These are phyloP conservation scores for Heimioporus sp. DNA, from an alignment of 768 basidiomycete genomes.

Conservation along the genomic window DNA sequence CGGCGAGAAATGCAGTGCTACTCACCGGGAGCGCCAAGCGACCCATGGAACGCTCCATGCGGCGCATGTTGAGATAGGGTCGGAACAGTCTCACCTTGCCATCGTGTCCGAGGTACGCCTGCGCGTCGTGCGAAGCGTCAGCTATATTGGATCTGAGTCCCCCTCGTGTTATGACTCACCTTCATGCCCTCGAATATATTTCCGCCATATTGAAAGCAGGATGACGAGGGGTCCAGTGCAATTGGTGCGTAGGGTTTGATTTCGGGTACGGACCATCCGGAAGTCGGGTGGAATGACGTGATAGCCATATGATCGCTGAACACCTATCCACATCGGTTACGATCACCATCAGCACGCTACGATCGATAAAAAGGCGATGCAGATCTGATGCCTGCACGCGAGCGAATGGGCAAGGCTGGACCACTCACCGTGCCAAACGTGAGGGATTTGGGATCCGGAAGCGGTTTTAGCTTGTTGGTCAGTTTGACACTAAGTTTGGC, in stretches of 20 bases:
- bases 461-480: slow-evolving; percentile 46
- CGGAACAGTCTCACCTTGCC: slow-evolving; percentile 78
- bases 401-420: neutral
- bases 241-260: slow-evolving; percentile 71
- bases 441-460: slow-evolving; percentile 48
- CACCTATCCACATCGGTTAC: slow-evolving; percentile 32
- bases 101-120: slow-evolving; percentile 72
- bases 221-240: slow-evolving; percentile 52
- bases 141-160: neutral
- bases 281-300: slow-evolving; percentile 55
- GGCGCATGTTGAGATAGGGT: slow-evolving; percentile 82
- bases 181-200: slow-evolving; percentile 69
- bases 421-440: slow-evolving; percentile 55
- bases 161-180: slow-evolving; percentile 29
- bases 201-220: slow-evolving; percentile 61
- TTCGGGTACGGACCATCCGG: slow-evolving; percentile 70
- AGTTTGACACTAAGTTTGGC: slow-evolving; percentile 51
- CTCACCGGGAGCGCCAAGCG: slow-evolving; percentile 73
- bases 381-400: too few relatives aligned
- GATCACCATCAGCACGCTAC: neutral
- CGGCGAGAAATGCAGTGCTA: neutral
- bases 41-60: slow-evolving; percentile 65
- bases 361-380: neutral
- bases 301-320: slow-evolving; percentile 80
- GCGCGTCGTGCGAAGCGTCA: neutral